Evolutionary conservation across 2,329 filamentous ascomycete species (phyloP).

Genomic region (Drechslera avenae): DNA sequence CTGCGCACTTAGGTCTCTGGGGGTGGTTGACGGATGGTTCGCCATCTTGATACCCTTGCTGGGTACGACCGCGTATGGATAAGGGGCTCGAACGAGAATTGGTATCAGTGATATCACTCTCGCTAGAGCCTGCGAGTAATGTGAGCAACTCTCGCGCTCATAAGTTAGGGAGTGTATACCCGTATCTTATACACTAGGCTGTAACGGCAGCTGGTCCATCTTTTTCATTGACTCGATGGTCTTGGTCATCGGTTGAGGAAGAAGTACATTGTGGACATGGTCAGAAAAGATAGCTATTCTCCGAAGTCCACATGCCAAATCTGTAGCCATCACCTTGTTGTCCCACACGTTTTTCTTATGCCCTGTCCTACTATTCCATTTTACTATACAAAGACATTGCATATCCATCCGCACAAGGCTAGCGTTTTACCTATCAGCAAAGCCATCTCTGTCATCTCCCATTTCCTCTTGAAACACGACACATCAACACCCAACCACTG

Average conservation of each 20-base stretch:
- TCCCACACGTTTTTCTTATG: no score
- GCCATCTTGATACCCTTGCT: not conserved
- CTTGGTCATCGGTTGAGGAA: not conserved
- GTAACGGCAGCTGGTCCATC: constrained; percentile 3
- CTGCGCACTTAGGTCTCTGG: not conserved
- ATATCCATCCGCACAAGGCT: no score
- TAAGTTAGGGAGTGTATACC: constrained; percentile 2
- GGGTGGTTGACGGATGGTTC: not conserved
- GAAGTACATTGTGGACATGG: not conserved
- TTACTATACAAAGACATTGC: no score
- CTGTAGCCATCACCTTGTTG: no score
- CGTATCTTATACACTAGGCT: constrained; percentile 2
- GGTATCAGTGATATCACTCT: not conserved
- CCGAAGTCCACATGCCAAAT: no score
- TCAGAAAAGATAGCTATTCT: no score
- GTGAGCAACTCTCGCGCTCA: constrained; percentile 4
- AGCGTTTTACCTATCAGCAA: no score
- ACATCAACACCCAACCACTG: no score
- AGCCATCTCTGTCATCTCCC: no score
- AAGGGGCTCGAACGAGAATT: not conserved
- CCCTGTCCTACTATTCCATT: no score
- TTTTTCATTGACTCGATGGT: not conserved
- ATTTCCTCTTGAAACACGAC: no score
- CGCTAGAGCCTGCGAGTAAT: not conserved
- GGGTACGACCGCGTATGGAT: not conserved